Conservation (phyloP, 2,329 filamentous ascomycete species). For the Phyllosticta citribraziliensis region DNA sequence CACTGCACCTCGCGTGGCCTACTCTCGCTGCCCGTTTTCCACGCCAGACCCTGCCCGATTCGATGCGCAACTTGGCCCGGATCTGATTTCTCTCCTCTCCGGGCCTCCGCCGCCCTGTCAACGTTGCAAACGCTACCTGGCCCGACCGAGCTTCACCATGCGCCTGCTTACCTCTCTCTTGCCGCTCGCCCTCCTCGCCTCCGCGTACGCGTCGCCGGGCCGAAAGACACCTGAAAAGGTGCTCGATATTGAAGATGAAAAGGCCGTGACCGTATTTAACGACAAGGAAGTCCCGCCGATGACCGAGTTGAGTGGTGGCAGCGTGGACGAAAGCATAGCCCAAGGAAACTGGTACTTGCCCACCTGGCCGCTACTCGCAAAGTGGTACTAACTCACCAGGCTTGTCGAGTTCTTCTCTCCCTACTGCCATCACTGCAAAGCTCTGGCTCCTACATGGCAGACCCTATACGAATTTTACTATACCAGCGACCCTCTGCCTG, state of each 20-base stretch:
- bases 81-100: neutral
- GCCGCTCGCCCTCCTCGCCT: conserved; percentile 7
- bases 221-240: neutral
- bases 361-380: neutral
- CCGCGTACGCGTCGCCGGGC: neutral
- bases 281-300: conserved; percentile 56
- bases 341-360: conserved; percentile 56
- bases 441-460: conserved; percentile 76
- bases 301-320: conserved; percentile 48
- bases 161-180: conserved; percentile 4
- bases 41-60: neutral
- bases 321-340: conserved; percentile 48
- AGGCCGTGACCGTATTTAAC: conserved; percentile 50
- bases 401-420: conserved; percentile 44
- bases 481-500: conserved; percentile 63
- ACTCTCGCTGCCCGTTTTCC: neutral
- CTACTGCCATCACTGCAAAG: conserved; percentile 59
- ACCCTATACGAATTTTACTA: conserved; percentile 93
- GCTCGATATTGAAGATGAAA: neutral
- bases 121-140: conserved; percentile 3
- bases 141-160: conserved; percentile 5
- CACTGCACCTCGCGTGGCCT: neutral
- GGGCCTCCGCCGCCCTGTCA: conserved; percentile 6
- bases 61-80: conserved; percentile 1
- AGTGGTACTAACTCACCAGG: conserved; percentile 14